These are phyloP conservation scores for Jamesozyma gamospora DNA, from an alignment of 805 yeast species.

Conservation along the genomic window DNA sequence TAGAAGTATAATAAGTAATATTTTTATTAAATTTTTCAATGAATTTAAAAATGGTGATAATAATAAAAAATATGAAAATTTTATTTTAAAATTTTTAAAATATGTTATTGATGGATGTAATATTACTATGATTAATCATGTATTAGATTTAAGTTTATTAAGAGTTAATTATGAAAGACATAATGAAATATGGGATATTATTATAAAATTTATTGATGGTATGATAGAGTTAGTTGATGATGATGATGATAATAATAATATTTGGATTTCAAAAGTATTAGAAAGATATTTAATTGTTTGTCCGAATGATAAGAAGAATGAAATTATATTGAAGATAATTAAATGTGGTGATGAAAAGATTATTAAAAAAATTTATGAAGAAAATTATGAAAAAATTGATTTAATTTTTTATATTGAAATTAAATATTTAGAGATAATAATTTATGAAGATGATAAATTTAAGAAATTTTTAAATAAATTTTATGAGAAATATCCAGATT, in stretches of 20 bases:
- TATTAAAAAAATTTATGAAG: constrained; percentile 9
- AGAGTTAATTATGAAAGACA: constrained; percentile 11
- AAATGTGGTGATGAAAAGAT: constrained; percentile 13
- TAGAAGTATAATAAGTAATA: constrained; percentile 33
- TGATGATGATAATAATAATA: constrained; percentile 5
- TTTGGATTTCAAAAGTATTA: constrained; percentile 21
- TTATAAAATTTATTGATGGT: constrained; percentile 14
- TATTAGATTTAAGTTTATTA: constrained; percentile 16
- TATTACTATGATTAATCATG: constrained; percentile 27
- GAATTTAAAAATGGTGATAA: constrained; percentile 35
- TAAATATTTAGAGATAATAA: no score
- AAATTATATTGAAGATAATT: constrained; percentile 6
- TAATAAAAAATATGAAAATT: constrained; percentile 29
- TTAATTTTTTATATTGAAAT: no score
- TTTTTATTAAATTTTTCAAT: constrained; percentile 27
- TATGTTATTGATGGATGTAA: constrained; percentile 35
- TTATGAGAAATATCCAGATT: no score
- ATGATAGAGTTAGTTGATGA: constrained; percentile 6
- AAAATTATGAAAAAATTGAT: constrained; percentile 13
- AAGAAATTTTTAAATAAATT: constrained; percentile 3
- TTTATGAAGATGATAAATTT: constrained; percentile 29
- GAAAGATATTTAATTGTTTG: constrained; percentile 18
- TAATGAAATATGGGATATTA: constrained; percentile 18
- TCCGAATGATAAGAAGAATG: constrained; percentile 7
- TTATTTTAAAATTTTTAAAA: constrained; percentile 46